Base-by-base conservation (phyloP, 768 basidiomycete species). In the Trametopsis cervina region DNA sequence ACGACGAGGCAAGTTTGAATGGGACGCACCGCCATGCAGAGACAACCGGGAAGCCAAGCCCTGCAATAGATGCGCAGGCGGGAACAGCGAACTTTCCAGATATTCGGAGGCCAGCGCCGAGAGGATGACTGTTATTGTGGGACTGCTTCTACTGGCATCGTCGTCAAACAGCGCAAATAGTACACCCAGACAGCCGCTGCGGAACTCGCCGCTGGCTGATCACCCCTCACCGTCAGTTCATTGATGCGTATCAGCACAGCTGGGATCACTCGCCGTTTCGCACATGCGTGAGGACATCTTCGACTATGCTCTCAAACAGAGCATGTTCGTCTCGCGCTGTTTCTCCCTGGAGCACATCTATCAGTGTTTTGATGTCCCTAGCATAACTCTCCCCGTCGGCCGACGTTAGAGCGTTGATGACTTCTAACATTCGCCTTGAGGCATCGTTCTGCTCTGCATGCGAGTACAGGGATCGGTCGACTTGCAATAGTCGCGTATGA, bases 61-160 rank as follows among this genome's bases (percentile, higher is more conserved):
- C 35, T 65, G 61, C 35, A 87, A 64, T 41, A 82, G 59, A 25
- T 72, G 69, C 39, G 55, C 41, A 1, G 83, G 78, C 6, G 78
- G 58, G 27, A 78, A 62, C n/a, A 80, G 66, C 39, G 78, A 58
- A 40, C 66, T 67, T 18, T 72, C 71, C 43, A 74, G 73, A 54
- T 79, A 76, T 60, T 88, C 85, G 49, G 73, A 75, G n/a, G 78
- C 70, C 35, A 86, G 62, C 2, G 89, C 89, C 7, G 80, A 70
- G n/a, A 74, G 57, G n/a, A 90, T 73, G 17, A 86, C 75, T 60
- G 83, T 72, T 27, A 78, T 58, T 0, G 85, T 88, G 10, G 83
- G 75, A n/a, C 67, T 54, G 13, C 57, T 56, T 21, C 56, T 51
- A 15, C 67, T 64, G 0, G 57, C 52, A 7, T 26, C 18, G 29